phyloP scores from a whole-genome alignment of 2,329 filamentous ascomycete genomes.

The Trichoderma pleuroti region DNA sequence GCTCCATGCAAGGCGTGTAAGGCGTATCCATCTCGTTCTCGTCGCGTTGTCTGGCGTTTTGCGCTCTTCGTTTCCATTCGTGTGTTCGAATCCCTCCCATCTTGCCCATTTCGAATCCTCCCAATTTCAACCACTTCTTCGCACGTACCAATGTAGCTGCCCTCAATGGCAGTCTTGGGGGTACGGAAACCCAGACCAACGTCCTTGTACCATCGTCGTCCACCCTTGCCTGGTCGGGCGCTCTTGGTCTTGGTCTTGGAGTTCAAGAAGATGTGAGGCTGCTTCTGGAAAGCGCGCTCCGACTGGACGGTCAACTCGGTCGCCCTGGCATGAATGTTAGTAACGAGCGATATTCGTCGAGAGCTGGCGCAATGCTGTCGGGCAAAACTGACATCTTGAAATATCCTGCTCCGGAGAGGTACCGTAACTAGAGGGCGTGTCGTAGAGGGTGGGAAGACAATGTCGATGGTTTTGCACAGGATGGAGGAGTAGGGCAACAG shows the following conservation, averaged over 20 bases:
- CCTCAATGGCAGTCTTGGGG: slow-evolving; percentile 97
- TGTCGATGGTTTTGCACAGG: slow-evolving; percentile 36
- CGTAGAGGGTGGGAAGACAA: slow-evolving; percentile 37
- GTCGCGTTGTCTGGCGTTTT: not conserved
- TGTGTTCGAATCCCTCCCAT: not conserved
- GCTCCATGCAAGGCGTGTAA: not conserved
- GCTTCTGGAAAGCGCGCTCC: slow-evolving; percentile 99
- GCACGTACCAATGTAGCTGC: slow-evolving; percentile 94
- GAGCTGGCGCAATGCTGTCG: slow-evolving; percentile 21
- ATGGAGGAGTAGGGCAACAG: slow-evolving; percentile 38
- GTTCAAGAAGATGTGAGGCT: slow-evolving; percentile 99
- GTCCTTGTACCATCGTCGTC: slow-evolving; percentile 97
- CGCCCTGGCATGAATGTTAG: slow-evolving; percentile 62
- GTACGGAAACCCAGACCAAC: slow-evolving; percentile 99
- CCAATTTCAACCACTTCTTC: slow-evolving; percentile 20
- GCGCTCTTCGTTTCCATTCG: not conserved
- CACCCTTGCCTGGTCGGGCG: slow-evolving; percentile 82
- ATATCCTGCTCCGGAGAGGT: slow-evolving; percentile 39
- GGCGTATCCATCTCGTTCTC: not conserved
- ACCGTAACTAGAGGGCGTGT: slow-evolving; percentile 40
- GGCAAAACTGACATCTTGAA: slow-evolving; percentile 42
- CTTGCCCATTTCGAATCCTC: not conserved
- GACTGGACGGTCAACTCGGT: slow-evolving; percentile 99
- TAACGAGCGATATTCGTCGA: slow-evolving; percentile 23
- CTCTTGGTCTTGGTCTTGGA: slow-evolving; percentile 86